These are phyloP conservation scores for Gossypium herbaceum DNA, from an alignment of 345 rosid species.

Conservation along the genomic window DNA sequence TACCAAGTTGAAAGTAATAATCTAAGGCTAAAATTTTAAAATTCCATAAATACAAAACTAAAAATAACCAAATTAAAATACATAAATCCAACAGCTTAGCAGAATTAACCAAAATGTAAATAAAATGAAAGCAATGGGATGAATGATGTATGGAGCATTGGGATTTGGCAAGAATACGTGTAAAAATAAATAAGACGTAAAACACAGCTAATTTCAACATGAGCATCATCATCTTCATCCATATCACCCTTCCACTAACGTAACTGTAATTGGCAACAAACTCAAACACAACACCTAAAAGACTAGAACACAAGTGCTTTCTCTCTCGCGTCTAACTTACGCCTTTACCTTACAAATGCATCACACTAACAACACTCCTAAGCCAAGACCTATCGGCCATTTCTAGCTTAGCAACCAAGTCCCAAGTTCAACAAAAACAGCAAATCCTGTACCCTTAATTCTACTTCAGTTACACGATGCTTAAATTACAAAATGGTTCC, in stretches of 20 bases:
- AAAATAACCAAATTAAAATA: too few species aligned
- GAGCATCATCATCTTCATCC: neutral
- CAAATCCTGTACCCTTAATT: conserved; percentile 1
- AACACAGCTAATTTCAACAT: neutral
- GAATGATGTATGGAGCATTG: neutral
- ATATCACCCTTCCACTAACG: neutral
- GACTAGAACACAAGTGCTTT: neutral
- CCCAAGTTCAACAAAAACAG: neutral
- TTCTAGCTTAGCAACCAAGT: neutral
- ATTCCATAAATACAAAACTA: too few species aligned
- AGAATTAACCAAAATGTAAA: neutral
- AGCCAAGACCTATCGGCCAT: conserved; percentile 6
- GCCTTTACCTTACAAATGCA: neutral
- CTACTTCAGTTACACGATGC: conserved; percentile 14
- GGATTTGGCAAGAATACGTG: too few species aligned
- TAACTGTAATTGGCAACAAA: neutral
- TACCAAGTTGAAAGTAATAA: too few species aligned
- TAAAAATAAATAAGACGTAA: neutral
- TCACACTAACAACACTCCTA: neutral
- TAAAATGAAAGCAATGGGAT: neutral
- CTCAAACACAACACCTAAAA: conserved; percentile 4
- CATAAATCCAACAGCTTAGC: too few species aligned
- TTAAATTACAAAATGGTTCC: conserved; percentile 16
- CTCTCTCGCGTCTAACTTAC: conserved; percentile 7
- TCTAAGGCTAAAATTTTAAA: too few species aligned